phyloP scores from a whole-genome alignment of 208 protist species.

The Leishmania martiniquensis region DNA sequence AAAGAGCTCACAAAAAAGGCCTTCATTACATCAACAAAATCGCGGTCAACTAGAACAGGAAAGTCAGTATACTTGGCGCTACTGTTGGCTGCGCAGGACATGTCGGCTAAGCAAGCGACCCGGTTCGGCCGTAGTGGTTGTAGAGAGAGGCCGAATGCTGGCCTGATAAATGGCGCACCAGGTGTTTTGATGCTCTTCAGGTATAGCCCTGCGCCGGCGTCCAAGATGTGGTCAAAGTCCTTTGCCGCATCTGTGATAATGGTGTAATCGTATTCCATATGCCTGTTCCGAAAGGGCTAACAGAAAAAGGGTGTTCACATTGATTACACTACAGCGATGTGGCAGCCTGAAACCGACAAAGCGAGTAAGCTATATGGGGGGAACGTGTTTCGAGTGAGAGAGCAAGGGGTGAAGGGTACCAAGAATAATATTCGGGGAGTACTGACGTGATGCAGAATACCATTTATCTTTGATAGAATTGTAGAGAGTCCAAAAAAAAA shows the following conservation, averaged over 20 bases:
- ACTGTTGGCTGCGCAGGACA: background rate
- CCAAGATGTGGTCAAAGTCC: constrained; percentile 10
- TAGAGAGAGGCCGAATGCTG: constrained; percentile 7
- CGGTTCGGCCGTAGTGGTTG: background rate
- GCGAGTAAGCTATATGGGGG: background rate
- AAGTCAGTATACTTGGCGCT: constrained; percentile 1
- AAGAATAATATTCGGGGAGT: background rate
- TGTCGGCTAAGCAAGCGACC: constrained; percentile 2
- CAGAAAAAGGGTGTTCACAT: too few relatives aligned
- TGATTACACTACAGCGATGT: background rate
- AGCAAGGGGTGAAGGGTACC: background rate
- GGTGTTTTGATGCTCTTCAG: background rate
- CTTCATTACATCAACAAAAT: background rate
- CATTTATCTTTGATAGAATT: background rate
- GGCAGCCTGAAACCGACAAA: background rate
- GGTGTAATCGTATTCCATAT: background rate
- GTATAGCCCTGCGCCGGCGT: background rate
- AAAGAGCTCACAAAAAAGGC: background rate
- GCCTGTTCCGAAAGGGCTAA: background rate
- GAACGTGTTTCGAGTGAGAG: background rate
- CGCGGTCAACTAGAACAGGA: constrained; percentile 14
- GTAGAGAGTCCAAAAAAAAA: background rate
- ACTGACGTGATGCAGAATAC: background rate
- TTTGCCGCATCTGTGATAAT: constrained; percentile 1
- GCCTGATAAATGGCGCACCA: background rate